phyloP scores from a whole-genome alignment of 2,329 filamentous ascomycete genomes.

The Cladophialophora carrionii region DNA sequence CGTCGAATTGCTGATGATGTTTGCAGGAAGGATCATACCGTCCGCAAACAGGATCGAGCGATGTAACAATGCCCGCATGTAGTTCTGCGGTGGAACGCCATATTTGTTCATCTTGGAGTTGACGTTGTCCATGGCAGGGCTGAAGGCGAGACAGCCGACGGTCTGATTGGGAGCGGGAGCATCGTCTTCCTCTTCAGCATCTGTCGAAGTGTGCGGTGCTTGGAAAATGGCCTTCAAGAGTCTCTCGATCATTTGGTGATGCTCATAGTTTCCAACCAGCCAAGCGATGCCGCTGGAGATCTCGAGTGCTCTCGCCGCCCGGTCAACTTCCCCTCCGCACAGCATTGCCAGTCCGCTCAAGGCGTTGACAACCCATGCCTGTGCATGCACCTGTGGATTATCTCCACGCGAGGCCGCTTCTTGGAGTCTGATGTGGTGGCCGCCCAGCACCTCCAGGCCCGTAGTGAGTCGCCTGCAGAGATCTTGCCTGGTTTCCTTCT shows the following conservation, averaged over 20 bases:
- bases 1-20: conserved; percentile 12
- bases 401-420: background rate
- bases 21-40: conserved; percentile 6
- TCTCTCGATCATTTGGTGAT: conserved; percentile 10
- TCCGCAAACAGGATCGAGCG: conserved; percentile 16
- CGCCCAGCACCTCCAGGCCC: conserved; percentile 4
- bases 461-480: conserved; percentile 1
- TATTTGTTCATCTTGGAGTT: conserved; percentile 16
- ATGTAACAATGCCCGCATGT: conserved; percentile 9
- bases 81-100: conserved; percentile 9
- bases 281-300: conserved; percentile 16
- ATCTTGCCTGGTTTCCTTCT: background rate
- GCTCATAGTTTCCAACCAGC: conserved; percentile 14
- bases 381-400: conserved; percentile 8
- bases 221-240: background rate
- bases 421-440: conserved; percentile 9
- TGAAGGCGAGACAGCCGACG: conserved; percentile 10
- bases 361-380: conserved; percentile 15
- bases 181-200: background rate
- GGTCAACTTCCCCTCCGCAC: conserved; percentile 6
- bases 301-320: conserved; percentile 5
- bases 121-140: conserved; percentile 16
- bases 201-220: background rate
- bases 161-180: background rate
- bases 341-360: conserved; percentile 10